phyloP scores from a whole-genome alignment of 257 asterid genomes.

The Plectranthus barbatus region DNA sequence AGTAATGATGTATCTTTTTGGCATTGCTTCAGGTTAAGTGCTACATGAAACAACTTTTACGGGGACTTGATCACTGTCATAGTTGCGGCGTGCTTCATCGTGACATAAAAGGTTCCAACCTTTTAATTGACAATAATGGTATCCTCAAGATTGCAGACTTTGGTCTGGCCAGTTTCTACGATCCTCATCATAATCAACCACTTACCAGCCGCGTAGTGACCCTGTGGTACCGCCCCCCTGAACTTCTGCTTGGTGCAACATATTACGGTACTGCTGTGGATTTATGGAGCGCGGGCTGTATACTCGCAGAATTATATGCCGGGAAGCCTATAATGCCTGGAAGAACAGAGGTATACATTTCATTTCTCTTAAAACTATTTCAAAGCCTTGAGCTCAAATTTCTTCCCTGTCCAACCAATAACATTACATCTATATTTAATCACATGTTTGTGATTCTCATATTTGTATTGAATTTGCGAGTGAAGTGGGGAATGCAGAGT shows the following conservation, averaged over 20 bases:
- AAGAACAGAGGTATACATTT: slow-evolving; percentile 69
- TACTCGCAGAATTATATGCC: slow-evolving; percentile 85
- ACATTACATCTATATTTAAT: too few relatives aligned
- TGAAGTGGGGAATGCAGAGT: not conserved
- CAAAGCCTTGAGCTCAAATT: not conserved
- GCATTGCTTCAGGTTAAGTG: slow-evolving; percentile 64
- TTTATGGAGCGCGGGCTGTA: slow-evolving; percentile 95
- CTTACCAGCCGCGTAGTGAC: slow-evolving; percentile 94
- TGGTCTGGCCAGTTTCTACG: slow-evolving; percentile 83
- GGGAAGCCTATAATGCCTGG: slow-evolving; percentile 99
- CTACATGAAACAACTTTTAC: slow-evolving; percentile 78
- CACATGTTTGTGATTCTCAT: too few relatives aligned
- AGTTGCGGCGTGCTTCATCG: slow-evolving; percentile 80
- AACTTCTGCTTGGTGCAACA: slow-evolving; percentile 93
- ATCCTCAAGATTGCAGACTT: slow-evolving; percentile 85
- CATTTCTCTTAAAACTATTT: not conserved
- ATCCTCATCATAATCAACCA: slow-evolving; percentile 68
- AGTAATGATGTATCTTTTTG: not conserved
- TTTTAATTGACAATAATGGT: slow-evolving; percentile 79
- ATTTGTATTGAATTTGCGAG: not conserved
- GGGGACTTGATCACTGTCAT: slow-evolving; percentile 89
- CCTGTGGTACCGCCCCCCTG: slow-evolving; percentile 96
- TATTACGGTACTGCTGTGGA: slow-evolving; percentile 81
- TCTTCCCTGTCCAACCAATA: too few relatives aligned
- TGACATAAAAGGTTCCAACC: slow-evolving; percentile 93